Evolutionary conservation across 805 yeast genomes (phyloP), one percentile per base, ranked within the genome.

Genomic region (Candida montana): DNA sequence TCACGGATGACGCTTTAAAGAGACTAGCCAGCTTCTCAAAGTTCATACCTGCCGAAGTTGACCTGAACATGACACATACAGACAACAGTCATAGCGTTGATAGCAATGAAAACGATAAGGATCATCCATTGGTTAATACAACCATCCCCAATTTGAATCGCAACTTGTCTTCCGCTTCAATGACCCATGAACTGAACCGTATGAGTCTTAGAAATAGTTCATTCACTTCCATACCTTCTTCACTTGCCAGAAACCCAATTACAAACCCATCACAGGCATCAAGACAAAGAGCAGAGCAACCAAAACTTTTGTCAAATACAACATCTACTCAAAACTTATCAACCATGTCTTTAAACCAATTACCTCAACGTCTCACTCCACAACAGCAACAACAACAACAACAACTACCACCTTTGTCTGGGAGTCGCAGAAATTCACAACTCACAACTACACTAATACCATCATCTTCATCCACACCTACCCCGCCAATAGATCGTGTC

Each of bases 1-100:
- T 69, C 9, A 68, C 74, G 0, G 62, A 65, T 9, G 67, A 64
- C 42, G 72, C 74, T 1, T 40, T 68, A 37, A 58, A 61, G 30
- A 64, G 62, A 34, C 50, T 69, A 27, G 60, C 67, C 3, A 44
- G 58, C 2, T 39, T 68, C 5, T 45, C 57, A 3, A 55, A 40
- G 31, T 54, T 54, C 38, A 50, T 47, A 10, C 59, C 60, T 2
- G 61, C 61, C 1, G 57, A 52, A 32, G 59, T 47, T 10, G 61
- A 57, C 35, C 26, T 55, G 33, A 30, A 33, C 9, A 50, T 43
- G 33, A 28, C 27, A 34, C 37, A 37, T 19, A 33, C 45, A 2
- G n/a, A 35, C 33, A 28, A 33, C 24, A 16, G 38, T 28, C 43
- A 40, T 26, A 41, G 45, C 15, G 39, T 37, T 8, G 45, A 41